Evolutionary conservation across 176 grass and related monocot genomes (phyloP).

Genomic region (Juncus effusus): DNA sequence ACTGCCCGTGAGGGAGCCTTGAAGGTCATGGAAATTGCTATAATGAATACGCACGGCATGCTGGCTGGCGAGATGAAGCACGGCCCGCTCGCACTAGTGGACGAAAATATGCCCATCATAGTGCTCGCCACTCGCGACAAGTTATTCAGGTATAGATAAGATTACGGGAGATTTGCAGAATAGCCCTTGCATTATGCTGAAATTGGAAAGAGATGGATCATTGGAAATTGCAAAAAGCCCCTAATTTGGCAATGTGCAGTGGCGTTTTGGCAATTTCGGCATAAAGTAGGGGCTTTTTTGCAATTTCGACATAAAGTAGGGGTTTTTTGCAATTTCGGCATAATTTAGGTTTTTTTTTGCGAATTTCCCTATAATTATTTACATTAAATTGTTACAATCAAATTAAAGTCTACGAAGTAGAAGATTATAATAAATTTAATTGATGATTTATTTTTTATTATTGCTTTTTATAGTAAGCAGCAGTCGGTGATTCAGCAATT

Average conservation of each 20-base stretch:
- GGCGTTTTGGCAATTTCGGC: background rate
- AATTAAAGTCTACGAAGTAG: too few relatives aligned
- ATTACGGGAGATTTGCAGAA: background rate
- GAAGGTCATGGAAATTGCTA: conserved; percentile 89
- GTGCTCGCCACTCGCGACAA: conserved; percentile 75
- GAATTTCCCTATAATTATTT: too few relatives aligned
- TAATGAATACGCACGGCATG: conserved; percentile 92
- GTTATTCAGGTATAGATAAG: conserved; percentile 51
- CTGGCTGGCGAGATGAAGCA: conserved; percentile 99
- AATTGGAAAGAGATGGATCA: background rate
- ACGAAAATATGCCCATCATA: conserved; percentile 84
- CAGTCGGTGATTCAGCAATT: conserved; percentile 94
- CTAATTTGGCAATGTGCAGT: background rate
- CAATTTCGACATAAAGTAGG: background rate
- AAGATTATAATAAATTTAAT: too few relatives aligned
- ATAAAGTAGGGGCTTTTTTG: background rate
- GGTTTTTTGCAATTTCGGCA: too few relatives aligned
- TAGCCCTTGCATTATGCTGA: background rate
- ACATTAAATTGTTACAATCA: too few relatives aligned
- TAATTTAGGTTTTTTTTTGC: too few relatives aligned
- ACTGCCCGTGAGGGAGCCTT: conserved; percentile 90
- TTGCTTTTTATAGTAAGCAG: conserved; percentile 54
- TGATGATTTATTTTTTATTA: background rate
- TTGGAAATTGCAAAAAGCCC: background rate
- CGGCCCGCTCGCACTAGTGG: conserved; percentile 83